Conservation (phyloP, 1,284 basidiomycete genomes). For the Volvariella surrecta region DNA sequence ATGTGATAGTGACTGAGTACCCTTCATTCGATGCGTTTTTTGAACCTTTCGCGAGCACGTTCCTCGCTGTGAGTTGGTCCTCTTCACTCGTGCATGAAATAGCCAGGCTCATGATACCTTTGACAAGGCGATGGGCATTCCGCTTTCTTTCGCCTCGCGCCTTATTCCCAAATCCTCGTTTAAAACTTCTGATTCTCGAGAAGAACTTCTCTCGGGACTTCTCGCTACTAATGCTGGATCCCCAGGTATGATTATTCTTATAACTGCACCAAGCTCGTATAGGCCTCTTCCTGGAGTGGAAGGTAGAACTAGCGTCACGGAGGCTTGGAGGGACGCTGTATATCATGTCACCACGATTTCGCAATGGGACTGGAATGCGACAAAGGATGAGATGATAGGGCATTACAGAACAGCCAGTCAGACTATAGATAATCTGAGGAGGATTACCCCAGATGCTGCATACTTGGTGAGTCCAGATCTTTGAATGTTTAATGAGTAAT, state of each 20-base stretch:
- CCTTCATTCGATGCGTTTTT: conserved; percentile 32
- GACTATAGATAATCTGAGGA: conserved; percentile 30
- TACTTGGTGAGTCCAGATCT: conserved; percentile 30
- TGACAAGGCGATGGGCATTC: conserved; percentile 26
- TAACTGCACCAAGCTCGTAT: conserved; percentile 24
- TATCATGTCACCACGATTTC: conserved; percentile 37
- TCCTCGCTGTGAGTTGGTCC: conserved; percentile 20
- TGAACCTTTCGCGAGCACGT: conserved; percentile 24
- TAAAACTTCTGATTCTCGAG: conserved; percentile 17
- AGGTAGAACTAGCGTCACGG: conserved; percentile 35
- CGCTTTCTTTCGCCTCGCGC: conserved; percentile 32
- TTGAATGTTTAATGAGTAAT: no score
- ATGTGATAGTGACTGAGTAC: conserved; percentile 23
- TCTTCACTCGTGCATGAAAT: conserved; percentile 2
- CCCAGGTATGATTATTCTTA: conserved; percentile 33
- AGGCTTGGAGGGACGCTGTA: conserved; percentile 34
- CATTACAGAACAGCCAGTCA: conserved; percentile 26
- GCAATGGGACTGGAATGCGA: conserved; percentile 35
- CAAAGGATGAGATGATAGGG: conserved; percentile 23
- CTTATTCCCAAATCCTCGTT: conserved; percentile 31
- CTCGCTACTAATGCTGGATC: conserved; percentile 25
- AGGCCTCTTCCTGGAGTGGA: conserved; percentile 9
- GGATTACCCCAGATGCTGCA: conserved; percentile 40
- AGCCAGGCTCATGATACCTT: background rate
- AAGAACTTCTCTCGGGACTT: conserved; percentile 27